These are phyloP conservation scores for Apiotrichum gracile DNA, from an alignment of 1,284 basidiomycete genomes.

Conservation along the genomic window DNA sequence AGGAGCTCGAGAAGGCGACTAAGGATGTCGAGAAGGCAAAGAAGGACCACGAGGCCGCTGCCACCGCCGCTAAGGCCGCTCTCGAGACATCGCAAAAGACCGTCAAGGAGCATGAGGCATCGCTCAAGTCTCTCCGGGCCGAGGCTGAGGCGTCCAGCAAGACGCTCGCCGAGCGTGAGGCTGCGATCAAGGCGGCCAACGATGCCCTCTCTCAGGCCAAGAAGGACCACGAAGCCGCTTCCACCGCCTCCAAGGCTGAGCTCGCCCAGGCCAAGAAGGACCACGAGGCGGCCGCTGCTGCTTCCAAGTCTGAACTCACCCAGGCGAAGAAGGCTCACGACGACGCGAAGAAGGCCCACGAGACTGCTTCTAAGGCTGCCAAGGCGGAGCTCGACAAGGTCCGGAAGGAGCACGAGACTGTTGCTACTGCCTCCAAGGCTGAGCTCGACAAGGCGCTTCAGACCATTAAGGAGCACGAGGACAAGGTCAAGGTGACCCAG, in stretches of 20 bases:
- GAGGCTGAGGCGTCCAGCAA: not conserved
- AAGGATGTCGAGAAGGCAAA: not conserved
- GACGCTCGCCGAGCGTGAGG: not conserved
- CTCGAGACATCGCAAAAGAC: not conserved
- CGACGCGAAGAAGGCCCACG: slow-evolving; percentile 1
- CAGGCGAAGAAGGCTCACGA: too few species aligned
- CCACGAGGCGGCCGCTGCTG: not conserved
- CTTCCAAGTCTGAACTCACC: not conserved
- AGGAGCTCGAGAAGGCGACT: slow-evolving; percentile 4
- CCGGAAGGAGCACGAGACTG: not conserved
- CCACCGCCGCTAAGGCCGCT: not conserved
- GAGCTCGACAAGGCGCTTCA: not conserved
- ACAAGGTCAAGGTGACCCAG: too few species aligned
- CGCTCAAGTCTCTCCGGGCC: not conserved
- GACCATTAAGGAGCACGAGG: too few species aligned
- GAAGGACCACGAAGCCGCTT: not conserved
- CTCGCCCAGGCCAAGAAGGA: slow-evolving; percentile 5
- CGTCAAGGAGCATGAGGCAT: slow-evolving; percentile 2
- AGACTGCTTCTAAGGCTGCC: not conserved
- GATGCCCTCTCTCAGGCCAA: not conserved
- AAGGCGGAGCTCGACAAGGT: slow-evolving; percentile 4
- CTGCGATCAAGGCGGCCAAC: not conserved
- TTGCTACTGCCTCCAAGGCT: not conserved
- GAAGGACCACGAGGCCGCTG: not conserved
- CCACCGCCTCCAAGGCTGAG: not conserved